Base-by-base conservation (phyloP, 495 filamentous ascomycete genomes). In the Echria macrotheca region DNA sequence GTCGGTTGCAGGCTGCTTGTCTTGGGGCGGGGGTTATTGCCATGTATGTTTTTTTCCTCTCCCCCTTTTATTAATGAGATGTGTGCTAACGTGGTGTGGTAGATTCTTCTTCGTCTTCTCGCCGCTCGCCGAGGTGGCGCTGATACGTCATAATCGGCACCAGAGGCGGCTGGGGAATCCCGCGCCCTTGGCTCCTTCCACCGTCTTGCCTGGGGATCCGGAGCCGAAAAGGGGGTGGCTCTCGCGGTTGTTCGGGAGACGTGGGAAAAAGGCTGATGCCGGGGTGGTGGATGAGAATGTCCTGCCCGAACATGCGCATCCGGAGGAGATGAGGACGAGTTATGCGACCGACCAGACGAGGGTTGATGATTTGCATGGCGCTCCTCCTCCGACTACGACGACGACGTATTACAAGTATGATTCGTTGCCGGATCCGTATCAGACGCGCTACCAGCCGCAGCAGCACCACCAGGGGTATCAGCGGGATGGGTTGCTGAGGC, bases 11-110 rank as follows among this genome's bases (percentile, higher is more conserved):
- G 65, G 85, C 78, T 45, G 87, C 81, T 12, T 73, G 68, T 14
- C 83, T 96, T 54, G 85, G 84, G 2, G 85, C 89, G n/a, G 72
- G 87, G 0, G 83, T 95, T 50, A 76, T 87, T 47, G 83, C 75
- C 59, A 75, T 85, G 87, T 91, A 82, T 86, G 77, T 15, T 40
- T 6, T 19, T 36, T 23, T 7, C 15, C 40, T 25, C 40, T 28
- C 38, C 87, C 83, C 32, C 10, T 45, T 10, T 46, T 10, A 11
- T 29, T 46, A 26, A 44, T 17, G 22, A 2, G 11, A 17, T 25
- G 22, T 7, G n/a, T 24, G 12, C 28, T 31, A 31, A 31, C 28
- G 12, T 6, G 28, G 12, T 31, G 7, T 12, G 7, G 7, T 6
- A 46, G 44, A 35, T 59, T 83, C 68, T 76, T 88, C 61, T 89